phyloP scores from a whole-genome alignment of 179 eudicot genomes.

The Beta lomatogona region DNA sequence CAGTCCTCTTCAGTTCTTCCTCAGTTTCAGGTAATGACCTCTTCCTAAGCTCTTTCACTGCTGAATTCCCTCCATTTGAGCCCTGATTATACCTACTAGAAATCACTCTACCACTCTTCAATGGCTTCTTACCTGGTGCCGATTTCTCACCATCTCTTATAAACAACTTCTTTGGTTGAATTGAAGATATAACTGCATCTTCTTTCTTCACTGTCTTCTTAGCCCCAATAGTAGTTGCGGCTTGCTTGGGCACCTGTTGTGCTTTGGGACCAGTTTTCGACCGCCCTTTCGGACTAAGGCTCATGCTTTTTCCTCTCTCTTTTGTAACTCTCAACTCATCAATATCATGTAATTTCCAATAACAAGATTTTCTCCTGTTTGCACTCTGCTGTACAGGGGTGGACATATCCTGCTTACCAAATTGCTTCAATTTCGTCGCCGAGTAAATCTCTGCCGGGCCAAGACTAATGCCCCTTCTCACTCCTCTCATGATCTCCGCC shows the following conservation, averaged over 20 bases:
- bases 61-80: constrained; percentile 45
- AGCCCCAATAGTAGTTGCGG: constrained; percentile 57
- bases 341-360: constrained; percentile 76
- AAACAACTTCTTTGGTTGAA: constrained; percentile 89
- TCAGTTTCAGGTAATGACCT: constrained; percentile 75
- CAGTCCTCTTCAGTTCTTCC: constrained; percentile 50
- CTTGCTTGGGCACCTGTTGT: constrained; percentile 46
- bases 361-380: constrained; percentile 75
- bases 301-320: constrained; percentile 57
- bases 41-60: constrained; percentile 53
- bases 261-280: constrained; percentile 32
- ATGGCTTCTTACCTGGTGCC: constrained; percentile 53
- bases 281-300: constrained; percentile 68
- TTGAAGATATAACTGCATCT: constrained; percentile 47
- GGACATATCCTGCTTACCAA: constrained; percentile 42
- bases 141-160: constrained; percentile 61
- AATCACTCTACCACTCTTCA: constrained; percentile 69
- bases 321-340: constrained; percentile 65
- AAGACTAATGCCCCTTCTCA: constrained; percentile 61
- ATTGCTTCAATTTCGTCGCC: constrained; percentile 36
- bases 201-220: constrained; percentile 71
- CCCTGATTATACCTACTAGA: constrained; percentile 80
- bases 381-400: constrained; percentile 59
- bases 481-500: constrained; percentile 47
- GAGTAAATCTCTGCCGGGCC: constrained; percentile 71